phyloP scores from a whole-genome alignment of 352 stramenopile genomes.

The Globisporangium cederbergense region DNA sequence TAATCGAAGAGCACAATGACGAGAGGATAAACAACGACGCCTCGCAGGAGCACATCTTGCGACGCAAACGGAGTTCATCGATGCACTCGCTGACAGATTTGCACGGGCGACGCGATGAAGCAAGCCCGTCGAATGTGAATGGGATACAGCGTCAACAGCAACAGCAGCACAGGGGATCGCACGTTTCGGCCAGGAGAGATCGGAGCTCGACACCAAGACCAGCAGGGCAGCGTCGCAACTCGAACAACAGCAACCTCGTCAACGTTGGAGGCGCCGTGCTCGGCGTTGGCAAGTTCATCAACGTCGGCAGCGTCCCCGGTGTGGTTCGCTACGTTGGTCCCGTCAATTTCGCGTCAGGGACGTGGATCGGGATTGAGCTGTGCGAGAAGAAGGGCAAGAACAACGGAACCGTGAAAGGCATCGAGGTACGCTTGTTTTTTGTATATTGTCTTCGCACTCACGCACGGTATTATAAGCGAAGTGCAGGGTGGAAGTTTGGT shows the following conservation, averaged over 20 bases:
- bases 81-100: slow-evolving; percentile 48
- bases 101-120: slow-evolving; percentile 15
- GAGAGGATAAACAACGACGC: background rate
- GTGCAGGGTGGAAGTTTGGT: no score
- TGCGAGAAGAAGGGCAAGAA: slow-evolving; percentile 59
- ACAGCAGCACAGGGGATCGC: background rate
- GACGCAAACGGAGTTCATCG: slow-evolving; percentile 20
- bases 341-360: slow-evolving; percentile 52
- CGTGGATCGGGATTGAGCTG: slow-evolving; percentile 77
- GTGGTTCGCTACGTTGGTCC: slow-evolving; percentile 69
- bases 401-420: slow-evolving; percentile 52
- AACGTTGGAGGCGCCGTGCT: slow-evolving; percentile 39
- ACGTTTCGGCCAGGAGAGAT: background rate
- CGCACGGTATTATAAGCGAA: no score
- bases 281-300: slow-evolving; percentile 55
- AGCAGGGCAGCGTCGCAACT: slow-evolving; percentile 27
- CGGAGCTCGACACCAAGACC: background rate
- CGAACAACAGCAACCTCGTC: slow-evolving; percentile 31
- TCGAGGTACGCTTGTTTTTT: slow-evolving; percentile 17
- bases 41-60: background rate
- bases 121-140: background rate
- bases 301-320: slow-evolving; percentile 48
- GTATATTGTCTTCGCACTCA: no score
- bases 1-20: slow-evolving; percentile 12
- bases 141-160: background rate